phyloP scores from a whole-genome alignment of 2,329 filamentous ascomycete species.

The Phoma sp. region DNA sequence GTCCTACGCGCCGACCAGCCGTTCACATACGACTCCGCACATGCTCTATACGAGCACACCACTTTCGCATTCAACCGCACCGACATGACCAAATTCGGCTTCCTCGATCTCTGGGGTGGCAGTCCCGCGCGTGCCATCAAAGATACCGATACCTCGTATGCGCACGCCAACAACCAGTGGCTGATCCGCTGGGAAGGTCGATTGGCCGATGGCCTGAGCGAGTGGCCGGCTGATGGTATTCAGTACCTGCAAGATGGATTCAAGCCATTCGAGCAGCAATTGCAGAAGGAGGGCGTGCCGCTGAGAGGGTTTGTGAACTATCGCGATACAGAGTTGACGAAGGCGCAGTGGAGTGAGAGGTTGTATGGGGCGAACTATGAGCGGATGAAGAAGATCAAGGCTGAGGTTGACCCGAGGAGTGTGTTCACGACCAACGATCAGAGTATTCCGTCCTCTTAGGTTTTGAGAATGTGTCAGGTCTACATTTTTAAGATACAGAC shows the following conservation, averaged over 20 bases:
- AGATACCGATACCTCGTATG: conserved; percentile 14
- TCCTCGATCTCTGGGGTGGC: conserved; percentile 25
- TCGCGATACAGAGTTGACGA: conserved; percentile 21
- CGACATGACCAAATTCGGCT: conserved; percentile 21
- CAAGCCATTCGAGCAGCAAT: conserved; percentile 22
- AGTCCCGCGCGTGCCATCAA: conserved; percentile 4
- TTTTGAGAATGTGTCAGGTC: background rate
- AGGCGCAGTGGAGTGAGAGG: conserved; percentile 25
- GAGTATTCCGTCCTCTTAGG: conserved; percentile 16
- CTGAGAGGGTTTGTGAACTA: conserved; percentile 27
- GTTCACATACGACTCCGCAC: conserved; percentile 18
- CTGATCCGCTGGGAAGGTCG: conserved; percentile 22
- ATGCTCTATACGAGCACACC: conserved; percentile 16
- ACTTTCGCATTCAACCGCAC: conserved; percentile 23
- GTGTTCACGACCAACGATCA: conserved; percentile 24
- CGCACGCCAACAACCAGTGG: conserved; percentile 22
- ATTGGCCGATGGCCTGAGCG: conserved; percentile 1
- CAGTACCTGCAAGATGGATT: conserved; percentile 21
- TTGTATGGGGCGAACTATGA: conserved; percentile 27
- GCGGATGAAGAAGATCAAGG: conserved; percentile 24
- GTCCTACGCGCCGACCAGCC: conserved; percentile 20
- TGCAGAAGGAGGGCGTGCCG: conserved; percentile 14
- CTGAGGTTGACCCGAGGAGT: conserved; percentile 15
- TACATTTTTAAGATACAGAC: background rate
- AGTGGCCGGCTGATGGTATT: conserved; percentile 20